Evolutionary conservation across 2,329 filamentous ascomycete species (phyloP), one percentile per base, ranked within the genome.

Genomic region (Penicillium psychrosexuale): DNA sequence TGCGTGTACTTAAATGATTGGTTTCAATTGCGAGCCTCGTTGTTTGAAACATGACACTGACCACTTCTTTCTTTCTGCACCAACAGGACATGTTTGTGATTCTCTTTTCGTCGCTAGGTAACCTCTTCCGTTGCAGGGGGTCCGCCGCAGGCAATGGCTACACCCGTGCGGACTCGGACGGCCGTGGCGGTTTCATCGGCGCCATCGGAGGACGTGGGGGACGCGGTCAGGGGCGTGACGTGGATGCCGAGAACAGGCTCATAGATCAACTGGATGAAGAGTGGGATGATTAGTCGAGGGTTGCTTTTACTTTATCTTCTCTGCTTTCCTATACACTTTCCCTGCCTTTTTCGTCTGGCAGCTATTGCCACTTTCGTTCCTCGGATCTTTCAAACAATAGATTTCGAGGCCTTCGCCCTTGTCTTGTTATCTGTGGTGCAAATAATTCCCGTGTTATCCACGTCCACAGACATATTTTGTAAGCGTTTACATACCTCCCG

Each of bases 231-330:
- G 47, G 55, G 2, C 61, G 63, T 27, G 75, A 78, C 46, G 74
- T 82, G 7, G 93, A 97, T 56, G 92, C 91, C 52, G 94, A 97
- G 75, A 97, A 97, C 73, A 80, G 91, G 60, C 76, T 97, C 65
- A 97, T 99, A 71, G 93, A 97, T 72, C 91, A 97, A 73, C 80
- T 97, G 56, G 94, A 97, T 67, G 93, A 97, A 72, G 92, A 97
- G 71, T 97, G 93, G 93, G 92, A 97, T 65, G 92, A 96, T 62
- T 78, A 55, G 62, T 43, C 5, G 30, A 17, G 39, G 19, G 27
- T 22, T 51, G 6, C 31, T 28, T 11, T 42, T 43, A 4, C 50
- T 27, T 24, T 44, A 34, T 8, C 37, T 49, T 31, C 17, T 42
- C 38, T 27, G 12, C 9, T 46, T 45, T 48, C 28, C 17, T 15